These are phyloP conservation scores for Puccinellia tenuiflora DNA, from an alignment of 176 grass and related monocot species.

Conservation along the genomic window DNA sequence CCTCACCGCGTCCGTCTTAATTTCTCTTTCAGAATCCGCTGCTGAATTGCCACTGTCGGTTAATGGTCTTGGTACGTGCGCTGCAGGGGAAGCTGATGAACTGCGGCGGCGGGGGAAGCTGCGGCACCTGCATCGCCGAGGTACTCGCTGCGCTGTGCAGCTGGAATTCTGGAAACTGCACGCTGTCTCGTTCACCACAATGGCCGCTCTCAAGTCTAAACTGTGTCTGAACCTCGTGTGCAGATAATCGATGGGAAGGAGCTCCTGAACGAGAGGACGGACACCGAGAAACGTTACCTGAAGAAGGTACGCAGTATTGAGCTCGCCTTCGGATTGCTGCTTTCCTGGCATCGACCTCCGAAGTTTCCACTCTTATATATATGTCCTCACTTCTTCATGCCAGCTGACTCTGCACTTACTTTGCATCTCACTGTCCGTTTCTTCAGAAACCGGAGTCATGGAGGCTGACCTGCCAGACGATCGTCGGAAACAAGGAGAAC, in stretches of 20 bases:
- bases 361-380: too few relatives aligned
- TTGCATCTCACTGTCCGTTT: not conserved
- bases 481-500: conserved; percentile 93
- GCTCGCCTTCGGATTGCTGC: too few relatives aligned
- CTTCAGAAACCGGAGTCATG: conserved; percentile 88
- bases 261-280: conserved; percentile 71
- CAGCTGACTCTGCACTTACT: not conserved
- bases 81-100: conserved; percentile 92
- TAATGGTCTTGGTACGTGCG: not conserved
- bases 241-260: conserved; percentile 79
- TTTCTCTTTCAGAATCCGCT: not conserved
- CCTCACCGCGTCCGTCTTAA: not conserved
- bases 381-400: too few relatives aligned
- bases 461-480: conserved; percentile 92
- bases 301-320: conserved; percentile 48
- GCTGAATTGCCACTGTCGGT: not conserved
- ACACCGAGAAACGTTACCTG: conserved; percentile 60
- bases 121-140: conserved; percentile 93
- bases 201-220: not conserved
- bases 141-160: too few relatives aligned
- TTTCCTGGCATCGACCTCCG: too few relatives aligned
- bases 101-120: conserved; percentile 86
- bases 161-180: not conserved
- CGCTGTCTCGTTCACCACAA: not conserved
- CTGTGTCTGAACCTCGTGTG: not conserved